Base-by-base conservation (phyloP, 1,284 basidiomycete genomes). In the Lignosus rhinocerotis region DNA sequence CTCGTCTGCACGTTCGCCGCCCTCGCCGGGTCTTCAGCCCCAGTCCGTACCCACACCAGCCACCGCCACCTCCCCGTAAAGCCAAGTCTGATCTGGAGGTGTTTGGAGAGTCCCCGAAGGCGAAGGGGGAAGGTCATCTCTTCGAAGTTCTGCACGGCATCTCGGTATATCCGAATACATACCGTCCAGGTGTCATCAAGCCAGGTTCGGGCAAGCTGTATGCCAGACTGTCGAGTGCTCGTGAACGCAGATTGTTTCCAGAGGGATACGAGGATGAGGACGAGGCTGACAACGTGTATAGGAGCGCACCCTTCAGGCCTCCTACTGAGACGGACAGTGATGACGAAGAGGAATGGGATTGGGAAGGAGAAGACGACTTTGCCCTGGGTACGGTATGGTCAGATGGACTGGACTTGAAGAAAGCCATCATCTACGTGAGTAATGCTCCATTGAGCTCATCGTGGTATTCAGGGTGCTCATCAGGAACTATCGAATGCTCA, bases 321-420 rank as follows among this genome's bases (percentile, higher is more conserved):
- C 54, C 17, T 6, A 64, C 45, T 0, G 66, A 64, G 14, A 75
- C 75, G 2, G 71, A 69, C 25, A 73, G 74, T 51, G 65, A 73
- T 60, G 69, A 72, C 17, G 67, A 69, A 0, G 70, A 71, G 6
- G 72, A 68, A 12, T 85, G 83, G 80, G 77, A 74, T 44, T 88
- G 86, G 86, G 79, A 83, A 57, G 79, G 82, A 1, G 87, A 89
- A 66, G 85, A 87, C 65, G 86, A 87, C 59, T 79, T 81, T 52
- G 80, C 79, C 0, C 67, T 89, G 14, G 75, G 68, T 5, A 80
- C 83, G 64, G 80, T 81, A 2, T 89, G 85, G 85, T 76, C 80
- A 0, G 73, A 74, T 6, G 81, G 81, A 0, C 73, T 77, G 2
- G 78, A 82, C 53, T 66, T 78, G 2, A 64, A 72, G 9, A 74